Evolutionary conservation across 1,284 basidiomycete genomes (phyloP).

Genomic region (Pholiota adiposa): DNA sequence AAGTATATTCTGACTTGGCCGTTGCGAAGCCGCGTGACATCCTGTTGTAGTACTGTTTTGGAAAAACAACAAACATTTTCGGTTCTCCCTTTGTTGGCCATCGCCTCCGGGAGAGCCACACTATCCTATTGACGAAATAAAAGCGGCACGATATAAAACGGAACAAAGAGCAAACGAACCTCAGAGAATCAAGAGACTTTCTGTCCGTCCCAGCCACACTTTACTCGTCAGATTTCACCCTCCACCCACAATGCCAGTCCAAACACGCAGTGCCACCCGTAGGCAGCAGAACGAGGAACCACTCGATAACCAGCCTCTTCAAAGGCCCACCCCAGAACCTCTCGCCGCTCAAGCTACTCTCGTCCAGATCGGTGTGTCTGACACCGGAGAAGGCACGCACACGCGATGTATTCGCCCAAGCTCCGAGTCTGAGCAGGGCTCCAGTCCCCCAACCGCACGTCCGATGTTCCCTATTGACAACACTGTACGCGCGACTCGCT

Average conservation of each 20-base stretch:
- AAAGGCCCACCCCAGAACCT: background rate
- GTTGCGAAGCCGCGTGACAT: too few relatives aligned
- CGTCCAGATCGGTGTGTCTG: conserved; percentile 5
- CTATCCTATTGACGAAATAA: too few relatives aligned
- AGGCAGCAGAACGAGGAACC: background rate
- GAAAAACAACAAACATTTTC: too few relatives aligned
- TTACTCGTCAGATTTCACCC: too few relatives aligned
- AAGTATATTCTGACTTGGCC: too few relatives aligned
- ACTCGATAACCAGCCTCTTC: background rate
- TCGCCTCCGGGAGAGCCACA: too few relatives aligned
- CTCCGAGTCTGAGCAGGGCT: background rate
- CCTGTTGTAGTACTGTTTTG: too few relatives aligned
- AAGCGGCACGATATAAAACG: too few relatives aligned
- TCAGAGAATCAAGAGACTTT: too few relatives aligned
- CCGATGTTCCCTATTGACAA: background rate
- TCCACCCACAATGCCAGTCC: background rate
- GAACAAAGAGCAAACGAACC: too few relatives aligned
- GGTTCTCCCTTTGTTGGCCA: too few relatives aligned
- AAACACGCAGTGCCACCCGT: background rate
- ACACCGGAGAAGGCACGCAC: conserved; percentile 12
- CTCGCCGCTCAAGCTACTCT: conserved; percentile 2
- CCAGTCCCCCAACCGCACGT: background rate
- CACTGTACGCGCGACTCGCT: background rate
- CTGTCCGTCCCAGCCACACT: too few relatives aligned
- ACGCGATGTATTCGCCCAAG: conserved; percentile 2